Evolutionary conservation across 1,284 basidiomycete genomes (phyloP).

Genomic region (Tilletia walkeri): DNA sequence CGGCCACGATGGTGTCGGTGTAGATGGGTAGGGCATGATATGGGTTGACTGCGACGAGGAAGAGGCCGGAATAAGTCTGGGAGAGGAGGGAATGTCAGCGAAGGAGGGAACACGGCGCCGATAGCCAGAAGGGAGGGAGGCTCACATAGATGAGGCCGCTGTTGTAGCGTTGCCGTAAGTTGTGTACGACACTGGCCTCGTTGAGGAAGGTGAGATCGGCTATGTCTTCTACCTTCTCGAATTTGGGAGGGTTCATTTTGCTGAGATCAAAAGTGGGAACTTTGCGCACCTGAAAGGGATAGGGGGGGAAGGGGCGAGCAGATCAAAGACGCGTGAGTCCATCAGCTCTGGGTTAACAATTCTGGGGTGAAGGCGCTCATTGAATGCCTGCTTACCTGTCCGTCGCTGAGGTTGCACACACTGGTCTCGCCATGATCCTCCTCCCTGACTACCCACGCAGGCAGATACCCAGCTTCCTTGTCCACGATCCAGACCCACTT

Average conservation of each 20-base stretch:
- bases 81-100: slow-evolving; percentile 14
- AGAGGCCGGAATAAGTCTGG: slow-evolving; percentile 90
- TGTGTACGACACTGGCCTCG: slow-evolving; percentile 97
- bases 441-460: slow-evolving; percentile 83
- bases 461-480: slow-evolving; percentile 80
- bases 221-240: slow-evolving; percentile 96
- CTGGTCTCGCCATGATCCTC: slow-evolving; percentile 67
- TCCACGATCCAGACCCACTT: slow-evolving; percentile 96
- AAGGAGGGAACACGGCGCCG: slow-evolving; percentile 17
- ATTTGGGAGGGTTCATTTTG: slow-evolving; percentile 84
- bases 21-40: slow-evolving; percentile 91
- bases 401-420: slow-evolving; percentile 63
- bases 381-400: slow-evolving; percentile 64
- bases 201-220: slow-evolving; percentile 97
- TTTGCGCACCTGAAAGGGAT: slow-evolving; percentile 18
- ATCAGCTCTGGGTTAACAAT: background rate
- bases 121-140: slow-evolving; percentile 33
- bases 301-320: background rate
- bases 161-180: slow-evolving; percentile 84
- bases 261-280: slow-evolving; percentile 48
- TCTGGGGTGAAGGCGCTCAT: background rate
- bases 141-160: slow-evolving; percentile 91
- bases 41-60: slow-evolving; percentile 97
- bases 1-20: slow-evolving; percentile 83
- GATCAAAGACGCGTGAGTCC: background rate